phyloP scores from a whole-genome alignment of 805 yeast species.

The Ogataea methanolica region DNA sequence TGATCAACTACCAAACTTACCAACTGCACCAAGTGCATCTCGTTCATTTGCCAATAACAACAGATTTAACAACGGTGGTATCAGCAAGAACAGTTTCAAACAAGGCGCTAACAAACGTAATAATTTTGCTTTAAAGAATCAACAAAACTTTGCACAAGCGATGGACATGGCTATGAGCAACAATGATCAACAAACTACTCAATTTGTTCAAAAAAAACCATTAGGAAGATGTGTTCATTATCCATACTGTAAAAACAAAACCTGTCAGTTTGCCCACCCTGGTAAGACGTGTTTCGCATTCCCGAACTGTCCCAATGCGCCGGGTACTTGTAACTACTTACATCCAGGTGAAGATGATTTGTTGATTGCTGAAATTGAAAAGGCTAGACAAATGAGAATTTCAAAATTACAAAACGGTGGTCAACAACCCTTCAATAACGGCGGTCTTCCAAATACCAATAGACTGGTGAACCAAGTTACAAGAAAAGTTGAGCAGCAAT shows the following conservation, averaged over 20 bases:
- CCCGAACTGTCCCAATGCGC: conserved; percentile 73
- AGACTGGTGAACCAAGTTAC: conserved; percentile 28
- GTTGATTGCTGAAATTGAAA: conserved; percentile 63
- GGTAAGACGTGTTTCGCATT: conserved; percentile 67
- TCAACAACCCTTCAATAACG: conserved; percentile 12
- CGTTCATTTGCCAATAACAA: conserved; percentile 13
- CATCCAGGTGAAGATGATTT: conserved; percentile 85
- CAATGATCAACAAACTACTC: conserved; percentile 22
- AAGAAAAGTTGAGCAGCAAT: conserved; percentile 32
- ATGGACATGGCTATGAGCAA: conserved; percentile 32
- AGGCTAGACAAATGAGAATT: conserved; percentile 37
- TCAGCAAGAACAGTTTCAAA: not conserved
- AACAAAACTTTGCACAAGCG: conserved; percentile 38
- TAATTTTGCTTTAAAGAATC: conserved; percentile 33
- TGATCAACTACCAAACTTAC: not conserved
- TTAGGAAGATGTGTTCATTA: conserved; percentile 63
- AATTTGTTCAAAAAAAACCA: conserved; percentile 44
- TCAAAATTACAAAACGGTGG: conserved; percentile 14
- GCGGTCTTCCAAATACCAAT: conserved; percentile 31
- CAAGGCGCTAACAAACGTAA: conserved; percentile 1
- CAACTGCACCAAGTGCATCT: conserved; percentile 18
- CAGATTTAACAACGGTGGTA: not conserved
- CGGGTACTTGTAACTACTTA: conserved; percentile 77
- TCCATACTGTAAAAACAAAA: conserved; percentile 63
- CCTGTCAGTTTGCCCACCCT: conserved; percentile 78